A percentile compares a stretch with the other conserved stretches of the same genome.
Evolutionary conservation across 2,329 filamentous ascomycete species (phyloP).

Genomic region (Cladosporium austrohemisphaericum): DNA sequence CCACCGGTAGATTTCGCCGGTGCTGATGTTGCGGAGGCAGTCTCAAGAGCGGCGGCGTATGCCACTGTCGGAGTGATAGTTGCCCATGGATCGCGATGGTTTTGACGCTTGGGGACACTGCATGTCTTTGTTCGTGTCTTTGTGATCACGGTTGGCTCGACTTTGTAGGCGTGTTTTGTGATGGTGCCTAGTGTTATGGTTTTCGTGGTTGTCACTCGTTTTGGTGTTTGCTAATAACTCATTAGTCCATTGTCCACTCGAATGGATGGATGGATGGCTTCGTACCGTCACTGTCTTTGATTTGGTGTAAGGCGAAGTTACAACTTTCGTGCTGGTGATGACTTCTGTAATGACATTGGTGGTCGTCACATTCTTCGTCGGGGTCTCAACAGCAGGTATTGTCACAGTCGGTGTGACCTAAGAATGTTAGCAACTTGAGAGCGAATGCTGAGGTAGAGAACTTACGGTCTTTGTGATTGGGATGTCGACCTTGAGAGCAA

Average conservation of each 20-base stretch:
- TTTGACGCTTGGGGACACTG: slow-evolving; percentile 24
- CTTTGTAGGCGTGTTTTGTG: slow-evolving; percentile 20
- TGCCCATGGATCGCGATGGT: slow-evolving; percentile 23
- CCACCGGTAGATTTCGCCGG: slow-evolving; percentile 8
- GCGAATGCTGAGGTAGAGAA: slow-evolving; percentile 13
- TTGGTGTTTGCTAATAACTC: slow-evolving; percentile 14
- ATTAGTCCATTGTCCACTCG: background rate
- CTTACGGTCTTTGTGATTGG: slow-evolving; percentile 30
- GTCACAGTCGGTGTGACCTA: slow-evolving; percentile 18
- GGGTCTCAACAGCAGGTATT: slow-evolving; percentile 17
- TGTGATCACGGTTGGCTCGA: slow-evolving; percentile 20
- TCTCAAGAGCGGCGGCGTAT: slow-evolving; percentile 24
- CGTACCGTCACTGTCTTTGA: slow-evolving; percentile 4
- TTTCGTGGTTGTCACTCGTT: slow-evolving; percentile 23
- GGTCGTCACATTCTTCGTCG: background rate
- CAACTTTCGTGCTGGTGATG: slow-evolving; percentile 25
- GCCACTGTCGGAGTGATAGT: slow-evolving; percentile 5
- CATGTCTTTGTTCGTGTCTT: slow-evolving; percentile 34
- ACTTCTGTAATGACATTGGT: slow-evolving; percentile 14
- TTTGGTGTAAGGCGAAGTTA: slow-evolving; percentile 20
- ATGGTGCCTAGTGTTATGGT: slow-evolving; percentile 32
- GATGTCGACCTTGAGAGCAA: slow-evolving; percentile 33
- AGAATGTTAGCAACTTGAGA: slow-evolving; percentile 18
- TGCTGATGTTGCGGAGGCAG: slow-evolving; percentile 24
- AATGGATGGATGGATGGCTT: background rate